Base-by-base conservation (phyloP, 441 rosid genomes). In the Arabidopsis lyrata region DNA sequence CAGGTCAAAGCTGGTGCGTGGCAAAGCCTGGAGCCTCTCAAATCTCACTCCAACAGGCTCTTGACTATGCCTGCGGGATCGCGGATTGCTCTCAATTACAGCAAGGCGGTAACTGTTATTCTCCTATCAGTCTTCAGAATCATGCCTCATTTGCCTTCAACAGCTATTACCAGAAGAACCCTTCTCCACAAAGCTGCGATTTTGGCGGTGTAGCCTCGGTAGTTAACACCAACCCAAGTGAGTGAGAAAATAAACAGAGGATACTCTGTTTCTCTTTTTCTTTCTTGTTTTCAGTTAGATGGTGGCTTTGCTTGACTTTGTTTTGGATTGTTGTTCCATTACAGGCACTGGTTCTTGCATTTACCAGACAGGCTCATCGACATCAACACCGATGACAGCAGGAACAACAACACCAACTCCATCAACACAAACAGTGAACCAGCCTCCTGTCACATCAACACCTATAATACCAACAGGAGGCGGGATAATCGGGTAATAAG, bases 61-160 rank as follows among this genome's bases (percentile, higher is more conserved):
- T 96, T 79, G 98, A 96, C 80, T 96, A 93, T 72, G 99, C 99
- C 0, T 93, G 99, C 47, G 99, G 99, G 14, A 73, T 77, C 50
- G 91, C 93, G 0, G 98, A 91, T 76, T 96, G 99, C 66, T 85
- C 99, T 7, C 89, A 82, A 80, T 89, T 96, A 39, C 97, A 90
- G 81, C 88, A 85, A 78, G 93, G 96, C 2, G 97, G 86, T 47
- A 86, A 80, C 80, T 96, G 99, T 77, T 93, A 88, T 76, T 84
- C 81, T 20, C 98, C 98, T 0, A 80, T 53, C 55, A 72, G 84
- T 57, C 81, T 93, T 50, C 97, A 89, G 76, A 87, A 77, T 79
- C 99, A 93, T 72, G 98, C 98, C 9, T 96, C 99, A 0, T 86
- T 47, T 76, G 99, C 98, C 8, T 93, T 96, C 83, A 96, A 96